Evolutionary conservation across 2,329 filamentous ascomycete genomes (phyloP).

Genomic region (Penicillium sp.): DNA sequence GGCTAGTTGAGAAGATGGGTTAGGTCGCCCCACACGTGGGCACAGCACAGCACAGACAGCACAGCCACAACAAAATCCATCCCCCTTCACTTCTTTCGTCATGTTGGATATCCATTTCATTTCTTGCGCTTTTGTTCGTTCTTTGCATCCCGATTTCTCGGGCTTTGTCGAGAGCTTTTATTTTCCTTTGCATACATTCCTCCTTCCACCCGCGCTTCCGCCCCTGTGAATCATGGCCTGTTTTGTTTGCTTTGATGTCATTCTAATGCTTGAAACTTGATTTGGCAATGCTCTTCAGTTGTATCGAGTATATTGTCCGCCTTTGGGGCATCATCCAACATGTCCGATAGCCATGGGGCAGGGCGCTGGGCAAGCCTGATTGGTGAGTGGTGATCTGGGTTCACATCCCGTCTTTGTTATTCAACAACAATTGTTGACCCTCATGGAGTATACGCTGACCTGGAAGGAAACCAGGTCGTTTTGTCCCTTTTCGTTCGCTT

Average conservation of each 20-base stretch:
- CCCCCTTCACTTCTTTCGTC: not conserved
- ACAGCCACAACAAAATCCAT: conserved; percentile 5
- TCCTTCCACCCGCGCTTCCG: not conserved
- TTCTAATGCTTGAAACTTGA: conserved; percentile 4
- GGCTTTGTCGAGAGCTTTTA: not conserved
- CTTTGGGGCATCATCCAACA: conserved; percentile 19
- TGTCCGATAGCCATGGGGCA: conserved; percentile 19
- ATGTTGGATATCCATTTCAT: not conserved
- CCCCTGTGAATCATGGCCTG: not conserved
- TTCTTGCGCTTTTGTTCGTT: not conserved
- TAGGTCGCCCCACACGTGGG: not conserved
- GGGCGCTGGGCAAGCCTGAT: conserved; percentile 18
- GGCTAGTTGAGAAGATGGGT: not conserved
- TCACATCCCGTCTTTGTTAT: not conserved
- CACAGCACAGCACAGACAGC: not conserved
- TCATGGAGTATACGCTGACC: not conserved
- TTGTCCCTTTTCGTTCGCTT: not conserved
- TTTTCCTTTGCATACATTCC: not conserved
- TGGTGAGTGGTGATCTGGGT: conserved; percentile 15
- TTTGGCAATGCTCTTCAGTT: conserved; percentile 21
- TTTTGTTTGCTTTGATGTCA: not conserved
- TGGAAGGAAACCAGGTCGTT: conserved; percentile 1
- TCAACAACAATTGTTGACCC: not conserved
- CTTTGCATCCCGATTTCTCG: not conserved
- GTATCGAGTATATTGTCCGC: conserved; percentile 4